Evolutionary conservation across 2,329 filamentous ascomycete genomes (phyloP), one percentile per base, ranked within the genome.

Genomic region (Alternaria solani): DNA sequence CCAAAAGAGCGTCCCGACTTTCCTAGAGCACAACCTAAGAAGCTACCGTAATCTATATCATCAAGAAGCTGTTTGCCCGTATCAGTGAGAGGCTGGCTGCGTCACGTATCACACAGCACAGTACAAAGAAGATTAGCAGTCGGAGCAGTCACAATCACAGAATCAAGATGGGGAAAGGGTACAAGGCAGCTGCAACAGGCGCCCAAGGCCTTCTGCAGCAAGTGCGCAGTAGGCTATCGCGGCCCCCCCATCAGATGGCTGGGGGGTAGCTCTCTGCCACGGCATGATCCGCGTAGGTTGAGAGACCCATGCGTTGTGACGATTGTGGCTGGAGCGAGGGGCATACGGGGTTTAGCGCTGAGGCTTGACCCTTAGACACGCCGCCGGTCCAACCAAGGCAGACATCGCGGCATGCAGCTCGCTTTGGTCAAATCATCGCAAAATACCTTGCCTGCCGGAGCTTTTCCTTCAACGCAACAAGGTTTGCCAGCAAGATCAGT

Each of bases 301-400:
- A 54, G 16, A 34, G 28, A 44, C 41, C 41, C 30, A 44, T 44
- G 55, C 55, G 25, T 32, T 47, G 51, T 55, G 59, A 58, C 55
- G 56, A 52, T 23, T 55, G 59, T 62, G 59, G 59, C 51, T 62
- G 51, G 42, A 39, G 47, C 49, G 55, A 25, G n/a, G 43, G 23
- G n/a, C 46, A 12, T 18, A 25, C 38, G 16, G 16, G 34, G 44
- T 56, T 61, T 61, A 61, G 55, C 51, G 56, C 51, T 55, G 18
- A 23, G 32, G 49, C 41, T 25, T n/a, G 14, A 54, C 11, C 30
- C 25, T 34, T 42, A 34, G 41, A 20, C 28, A 53, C 30, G 55
- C 55, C 48, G 48, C 43, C 44, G 47, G 41, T 11, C 55, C 55
- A 55, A 25, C 8, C 8, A 23, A 62, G 34, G 39, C 55, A 51